Evolutionary conservation across 805 yeast genomes (phyloP), one percentile per base, ranked within the genome.

Genomic region (Phaffomyces opuntiae): DNA sequence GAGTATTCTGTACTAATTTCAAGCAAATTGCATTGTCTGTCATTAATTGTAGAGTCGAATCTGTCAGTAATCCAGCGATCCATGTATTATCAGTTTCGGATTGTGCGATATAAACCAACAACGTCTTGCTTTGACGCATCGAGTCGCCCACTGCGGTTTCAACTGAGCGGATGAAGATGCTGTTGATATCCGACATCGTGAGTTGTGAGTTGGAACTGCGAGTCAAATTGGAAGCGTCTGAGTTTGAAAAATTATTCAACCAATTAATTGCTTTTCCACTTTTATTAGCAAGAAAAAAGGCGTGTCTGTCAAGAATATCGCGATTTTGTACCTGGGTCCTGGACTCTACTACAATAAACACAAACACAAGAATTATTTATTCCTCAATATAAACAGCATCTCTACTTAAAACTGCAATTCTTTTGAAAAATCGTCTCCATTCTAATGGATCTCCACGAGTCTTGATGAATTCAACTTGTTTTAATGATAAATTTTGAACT

Each of bases 381-480:
- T 55, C 51, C 1, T 66, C 78, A 13, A 73, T 62, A 45, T 70
- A 73, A 12, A 79, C 78, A 5, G 76, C 71, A 36, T 77, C 81
- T 56, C 81, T 73, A 52, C 84, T 79, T n/a, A 73, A 56, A 11
- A 76, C 60, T 1, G 81, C 74, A 29, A 80, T 68, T 40, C 70
- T 69, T 55, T 80, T 79, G 63, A 83, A 83, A 17, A 83, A 64
- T 14, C 80, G 63, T 61, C 89, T 70, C 89, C 89, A 83, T 59
- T 83, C 89, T 36, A 83, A 57, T 0, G 89, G 88, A 62, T 83
- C 88, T 0, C 85, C 87, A 33, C 72, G 70, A 4, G 72, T 65
- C 52, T 77, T 78, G 34, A 73, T 61, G 53, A 83, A 81, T 44
- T 74, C 77, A 0, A 83, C 68, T 43, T 72, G 74, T 47, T 75